Percentiles rank a stretch among this genome's conserved stretches.
Evolutionary conservation across 768 basidiomycete species (phyloP).

Genomic region (Mycena chlorophos): DNA sequence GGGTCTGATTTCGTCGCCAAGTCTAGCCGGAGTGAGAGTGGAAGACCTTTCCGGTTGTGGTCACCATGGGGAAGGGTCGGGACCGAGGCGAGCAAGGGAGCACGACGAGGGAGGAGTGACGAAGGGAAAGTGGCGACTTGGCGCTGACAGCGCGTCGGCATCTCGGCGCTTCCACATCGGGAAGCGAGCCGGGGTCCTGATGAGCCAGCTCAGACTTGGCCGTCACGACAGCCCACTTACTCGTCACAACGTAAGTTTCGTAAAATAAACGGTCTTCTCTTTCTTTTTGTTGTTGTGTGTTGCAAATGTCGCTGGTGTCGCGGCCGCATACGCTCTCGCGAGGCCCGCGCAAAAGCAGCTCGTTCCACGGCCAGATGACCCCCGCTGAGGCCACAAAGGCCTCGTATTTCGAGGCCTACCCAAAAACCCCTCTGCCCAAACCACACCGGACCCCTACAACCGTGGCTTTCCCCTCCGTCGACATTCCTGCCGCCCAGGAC

Average conservation of each 20-base stretch:
- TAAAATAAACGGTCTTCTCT: neutral
- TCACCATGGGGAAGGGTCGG: too few relatives aligned
- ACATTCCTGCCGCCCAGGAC: constrained; percentile 26
- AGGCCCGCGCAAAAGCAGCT: constrained; percentile 53
- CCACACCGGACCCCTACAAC: constrained; percentile 34
- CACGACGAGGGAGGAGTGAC: too few relatives aligned
- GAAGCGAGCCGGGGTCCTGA: too few relatives aligned
- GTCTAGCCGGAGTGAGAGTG: too few relatives aligned
- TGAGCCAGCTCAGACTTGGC: too few relatives aligned
- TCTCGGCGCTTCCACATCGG: too few relatives aligned
- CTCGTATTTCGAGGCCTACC: constrained; percentile 51
- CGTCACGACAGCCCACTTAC: neutral
- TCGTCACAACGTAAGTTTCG: neutral
- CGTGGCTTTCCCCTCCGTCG: constrained; percentile 45
- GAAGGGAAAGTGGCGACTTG: too few relatives aligned
- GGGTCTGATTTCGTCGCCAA: too few relatives aligned
- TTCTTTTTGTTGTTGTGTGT: too few relatives aligned
- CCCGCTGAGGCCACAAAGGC: constrained; percentile 25
- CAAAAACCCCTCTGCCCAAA: constrained; percentile 37
- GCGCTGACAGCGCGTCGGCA: too few relatives aligned
- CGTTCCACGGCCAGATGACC: constrained; percentile 41
- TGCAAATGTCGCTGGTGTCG: neutral
- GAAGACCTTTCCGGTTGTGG: too few relatives aligned
- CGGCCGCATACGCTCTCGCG: constrained; percentile 37
- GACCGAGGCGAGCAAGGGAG: too few relatives aligned